Base-by-base conservation (phyloP, 768 basidiomycete genomes). In the Lanmaoa pseudosensibilis region DNA sequence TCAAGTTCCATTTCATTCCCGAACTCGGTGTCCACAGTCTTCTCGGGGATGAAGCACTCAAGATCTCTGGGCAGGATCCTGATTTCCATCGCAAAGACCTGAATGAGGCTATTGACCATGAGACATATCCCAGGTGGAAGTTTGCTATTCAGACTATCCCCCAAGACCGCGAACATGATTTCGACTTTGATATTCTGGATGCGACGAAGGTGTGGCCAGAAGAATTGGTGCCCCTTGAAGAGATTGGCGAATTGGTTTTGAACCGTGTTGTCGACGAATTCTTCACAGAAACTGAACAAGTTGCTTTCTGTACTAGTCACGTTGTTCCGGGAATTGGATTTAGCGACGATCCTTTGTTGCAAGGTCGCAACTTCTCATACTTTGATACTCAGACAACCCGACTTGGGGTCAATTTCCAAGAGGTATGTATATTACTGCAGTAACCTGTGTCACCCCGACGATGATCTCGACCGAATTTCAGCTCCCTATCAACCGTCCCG, bases 31-130 rank as follows among this genome's bases (percentile, higher is more conserved):
- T 89, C 2, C 89, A 94, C 67, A 87, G 84, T 55, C 74, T 95
- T 16, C 76, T 88, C 6, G 96, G 94, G 92, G 93, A 96, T 59
- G 94, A 97, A 63, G 90, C 90, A 1, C 75, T 95, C 57, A 94
- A 94, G 69, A 81, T 95, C 39, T 58, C 61, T 16, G 89, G 90
- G 0, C 90, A 93, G 69, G 93, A 95, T 70, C 92, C 94, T 36
- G 92, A 94, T 70, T 95, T 90, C 73, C 92, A 94, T 60, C 83
- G 92, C 33, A 88, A 93, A 66, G 92, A 95, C 66, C 74, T 95
- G 3, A 81, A 83, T 50, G 93, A 94, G 63, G 92, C 93, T 7
- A 94, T 96, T 58, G 75, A 83, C 36, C 79, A 75, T 32, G 90
- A 87, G 4, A 77, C 78, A 2, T 86, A 77, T 65, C 85, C 94